phyloP scores from a whole-genome alignment of 2,329 filamentous ascomycete species.

The Ophiostoma novo-ulmi region DNA sequence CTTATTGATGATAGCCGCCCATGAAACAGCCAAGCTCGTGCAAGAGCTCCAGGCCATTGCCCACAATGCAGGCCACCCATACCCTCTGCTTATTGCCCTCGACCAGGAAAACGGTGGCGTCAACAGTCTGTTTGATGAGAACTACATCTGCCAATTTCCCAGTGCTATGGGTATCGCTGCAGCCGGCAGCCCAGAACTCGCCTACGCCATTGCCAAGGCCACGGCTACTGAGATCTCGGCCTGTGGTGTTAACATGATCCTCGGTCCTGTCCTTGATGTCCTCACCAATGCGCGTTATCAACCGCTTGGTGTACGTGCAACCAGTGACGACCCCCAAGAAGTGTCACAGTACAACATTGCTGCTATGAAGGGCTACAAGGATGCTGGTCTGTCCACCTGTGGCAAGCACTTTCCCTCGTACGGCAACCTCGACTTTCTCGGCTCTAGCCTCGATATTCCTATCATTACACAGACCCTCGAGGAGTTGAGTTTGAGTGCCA shows the following conservation, averaged over 20 bases:
- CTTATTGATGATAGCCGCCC: conserved; percentile 59
- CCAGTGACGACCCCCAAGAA: conserved; percentile 89
- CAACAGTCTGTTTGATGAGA: conserved; percentile 93
- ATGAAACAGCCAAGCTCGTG: conserved; percentile 81
- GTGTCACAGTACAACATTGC: conserved; percentile 89
- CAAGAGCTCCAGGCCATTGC: conserved; percentile 91
- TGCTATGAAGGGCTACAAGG: conserved; percentile 86
- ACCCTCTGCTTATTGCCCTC: conserved; percentile 82
- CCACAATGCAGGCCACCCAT: conserved; percentile 80
- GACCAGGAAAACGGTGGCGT: conserved; percentile 98
- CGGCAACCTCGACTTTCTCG: conserved; percentile 88
- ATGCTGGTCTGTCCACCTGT: conserved; percentile 81
- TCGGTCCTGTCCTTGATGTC: conserved; percentile 90
- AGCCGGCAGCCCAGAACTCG: conserved; percentile 75
- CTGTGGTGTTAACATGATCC: conserved; percentile 91
- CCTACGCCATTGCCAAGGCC: conserved; percentile 85
- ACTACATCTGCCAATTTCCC: conserved; percentile 92
- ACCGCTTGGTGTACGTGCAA: conserved; percentile 81
- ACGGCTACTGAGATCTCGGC: conserved; percentile 89
- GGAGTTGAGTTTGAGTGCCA: conserved; percentile 82
- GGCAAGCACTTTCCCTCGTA: conserved; percentile 97
- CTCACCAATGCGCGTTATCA: conserved; percentile 89
- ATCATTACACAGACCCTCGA: conserved; percentile 94
- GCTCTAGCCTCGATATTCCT: conserved; percentile 84
- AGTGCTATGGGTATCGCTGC: conserved; percentile 97